A percentile compares a stretch with the other conserved stretches of the same genome.
These are phyloP conservation scores for Mycena vulgaris DNA, from an alignment of 768 basidiomycete species.

Conservation along the genomic window DNA sequence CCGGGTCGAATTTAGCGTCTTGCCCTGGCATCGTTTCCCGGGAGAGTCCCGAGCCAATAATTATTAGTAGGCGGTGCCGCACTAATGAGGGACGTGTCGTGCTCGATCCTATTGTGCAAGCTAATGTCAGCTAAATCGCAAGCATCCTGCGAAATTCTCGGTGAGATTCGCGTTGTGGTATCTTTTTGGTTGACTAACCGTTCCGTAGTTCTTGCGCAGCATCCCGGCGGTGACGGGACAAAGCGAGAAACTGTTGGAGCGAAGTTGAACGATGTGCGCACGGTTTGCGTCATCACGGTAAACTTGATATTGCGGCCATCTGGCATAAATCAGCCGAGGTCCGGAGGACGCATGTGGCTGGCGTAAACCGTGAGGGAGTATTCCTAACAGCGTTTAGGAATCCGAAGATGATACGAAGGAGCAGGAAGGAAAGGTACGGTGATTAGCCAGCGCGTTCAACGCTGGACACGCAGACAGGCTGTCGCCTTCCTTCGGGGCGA, in stretches of 20 bases:
- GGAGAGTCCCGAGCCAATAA: conserved; percentile 42
- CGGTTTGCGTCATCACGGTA: conserved; percentile 57
- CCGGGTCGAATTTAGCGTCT: conserved; percentile 59
- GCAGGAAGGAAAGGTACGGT: neutral
- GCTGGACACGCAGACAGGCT: neutral
- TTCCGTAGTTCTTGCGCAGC: conserved; percentile 69
- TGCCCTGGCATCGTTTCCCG: conserved; percentile 56
- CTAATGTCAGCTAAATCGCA: conserved; percentile 79
- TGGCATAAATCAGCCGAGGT: neutral
- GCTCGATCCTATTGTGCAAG: conserved; percentile 84
- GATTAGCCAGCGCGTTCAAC: neutral
- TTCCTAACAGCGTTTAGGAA: conserved; percentile 57
- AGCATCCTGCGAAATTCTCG: conserved; percentile 55
- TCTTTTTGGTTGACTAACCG: conserved; percentile 29
- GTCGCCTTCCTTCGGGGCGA: neutral
- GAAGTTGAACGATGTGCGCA: conserved; percentile 79
- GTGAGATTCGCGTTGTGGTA: neutral
- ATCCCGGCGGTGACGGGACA: conserved; percentile 72
- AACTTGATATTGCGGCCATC: conserved; percentile 81
- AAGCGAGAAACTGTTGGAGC: conserved; percentile 76
- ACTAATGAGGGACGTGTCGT: conserved; percentile 77
- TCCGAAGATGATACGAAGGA: neutral
- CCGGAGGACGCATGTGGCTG: neutral
- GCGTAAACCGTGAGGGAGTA: conserved; percentile 60
- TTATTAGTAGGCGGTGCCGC: conserved; percentile 51